Evolutionary conservation across 345 rosid species (phyloP).

Genomic region (Brassica carinata): DNA sequence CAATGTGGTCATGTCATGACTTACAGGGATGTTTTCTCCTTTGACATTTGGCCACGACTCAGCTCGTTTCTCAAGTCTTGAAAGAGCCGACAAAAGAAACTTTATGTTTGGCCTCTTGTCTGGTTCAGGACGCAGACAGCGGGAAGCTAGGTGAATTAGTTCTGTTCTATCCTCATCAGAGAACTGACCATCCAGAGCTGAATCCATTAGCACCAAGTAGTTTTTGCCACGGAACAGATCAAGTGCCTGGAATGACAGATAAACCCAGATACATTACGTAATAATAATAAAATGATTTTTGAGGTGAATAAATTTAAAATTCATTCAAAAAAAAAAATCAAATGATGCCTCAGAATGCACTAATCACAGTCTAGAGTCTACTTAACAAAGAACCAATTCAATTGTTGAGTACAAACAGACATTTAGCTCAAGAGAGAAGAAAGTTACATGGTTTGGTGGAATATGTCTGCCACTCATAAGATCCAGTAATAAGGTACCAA

Average conservation of each 20-base stretch:
- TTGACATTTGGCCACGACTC: constrained; percentile 55
- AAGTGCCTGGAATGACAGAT: constrained; percentile 69
- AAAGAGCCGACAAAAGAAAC: constrained; percentile 74
- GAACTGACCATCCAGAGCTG: constrained; percentile 93
- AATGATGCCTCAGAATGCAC: background rate
- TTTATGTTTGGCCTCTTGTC: constrained; percentile 96
- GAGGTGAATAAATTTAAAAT: too few species aligned
- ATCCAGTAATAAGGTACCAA: background rate
- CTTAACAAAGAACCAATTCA: background rate
- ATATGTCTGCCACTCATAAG: constrained; percentile 31
- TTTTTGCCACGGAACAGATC: constrained; percentile 92
- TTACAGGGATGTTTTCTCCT: constrained; percentile 35
- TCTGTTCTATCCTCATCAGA: constrained; percentile 97
- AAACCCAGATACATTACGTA: too few species aligned
- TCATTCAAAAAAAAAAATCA: too few species aligned
- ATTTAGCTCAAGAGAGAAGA: constrained; percentile 3
- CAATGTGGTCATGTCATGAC: constrained; percentile 8
- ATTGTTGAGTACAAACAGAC: background rate
- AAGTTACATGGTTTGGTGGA: constrained; percentile 95
- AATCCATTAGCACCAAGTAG: constrained; percentile 91
- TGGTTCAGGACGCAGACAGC: constrained; percentile 89
- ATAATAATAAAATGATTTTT: background rate
- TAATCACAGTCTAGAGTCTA: background rate
- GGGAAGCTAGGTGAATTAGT: constrained; percentile 80
- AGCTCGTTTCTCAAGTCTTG: constrained; percentile 80